phyloP scores from a whole-genome alignment of 2,329 filamentous ascomycete species.

The Arthroderma sp. region DNA sequence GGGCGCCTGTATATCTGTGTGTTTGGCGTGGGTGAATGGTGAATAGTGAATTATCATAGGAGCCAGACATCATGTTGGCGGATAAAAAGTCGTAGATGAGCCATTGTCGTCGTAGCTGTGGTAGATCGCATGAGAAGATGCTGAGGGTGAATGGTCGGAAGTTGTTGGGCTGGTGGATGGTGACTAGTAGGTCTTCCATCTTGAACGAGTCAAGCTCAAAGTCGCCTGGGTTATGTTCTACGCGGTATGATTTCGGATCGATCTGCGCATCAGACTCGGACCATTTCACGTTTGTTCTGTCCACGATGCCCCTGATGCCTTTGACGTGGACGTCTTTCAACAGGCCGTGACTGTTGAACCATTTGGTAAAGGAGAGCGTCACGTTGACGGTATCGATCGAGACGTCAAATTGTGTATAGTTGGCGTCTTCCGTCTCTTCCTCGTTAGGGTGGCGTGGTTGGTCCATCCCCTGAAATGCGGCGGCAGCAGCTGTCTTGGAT shows the following conservation, averaged over 20 bases:
- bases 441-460: slow-evolving; percentile 26
- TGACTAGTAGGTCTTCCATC: slow-evolving; percentile 83
- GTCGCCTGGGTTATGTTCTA: slow-evolving; percentile 79
- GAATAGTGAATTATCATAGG: slow-evolving; percentile 89
- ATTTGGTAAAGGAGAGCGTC: slow-evolving; percentile 92
- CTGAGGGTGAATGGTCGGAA: slow-evolving; percentile 94
- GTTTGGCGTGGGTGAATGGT: slow-evolving; percentile 91
- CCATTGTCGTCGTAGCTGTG: slow-evolving; percentile 87
- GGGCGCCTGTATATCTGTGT: slow-evolving; percentile 60
- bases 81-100: slow-evolving; percentile 95
- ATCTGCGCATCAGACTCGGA: slow-evolving; percentile 50
- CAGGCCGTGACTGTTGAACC: slow-evolving; percentile 94
- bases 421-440: slow-evolving; percentile 65
- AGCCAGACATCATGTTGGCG: slow-evolving; percentile 90
- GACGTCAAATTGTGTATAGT: slow-evolving; percentile 95
- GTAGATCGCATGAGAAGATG: slow-evolving; percentile 90
- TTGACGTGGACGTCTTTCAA: slow-evolving; percentile 88
- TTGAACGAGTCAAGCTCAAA: slow-evolving; percentile 97
- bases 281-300: slow-evolving; percentile 73
- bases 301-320: slow-evolving; percentile 82
- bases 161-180: slow-evolving; percentile 74
- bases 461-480: slow-evolving; percentile 54
- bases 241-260: slow-evolving; percentile 77
- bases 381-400: slow-evolving; percentile 94
- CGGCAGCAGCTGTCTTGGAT: slow-evolving; percentile 67